Evolutionary conservation across 1,284 basidiomycete genomes (phyloP), one percentile per base, ranked within the genome.

Genomic region (Salmacisia buchloeana): DNA sequence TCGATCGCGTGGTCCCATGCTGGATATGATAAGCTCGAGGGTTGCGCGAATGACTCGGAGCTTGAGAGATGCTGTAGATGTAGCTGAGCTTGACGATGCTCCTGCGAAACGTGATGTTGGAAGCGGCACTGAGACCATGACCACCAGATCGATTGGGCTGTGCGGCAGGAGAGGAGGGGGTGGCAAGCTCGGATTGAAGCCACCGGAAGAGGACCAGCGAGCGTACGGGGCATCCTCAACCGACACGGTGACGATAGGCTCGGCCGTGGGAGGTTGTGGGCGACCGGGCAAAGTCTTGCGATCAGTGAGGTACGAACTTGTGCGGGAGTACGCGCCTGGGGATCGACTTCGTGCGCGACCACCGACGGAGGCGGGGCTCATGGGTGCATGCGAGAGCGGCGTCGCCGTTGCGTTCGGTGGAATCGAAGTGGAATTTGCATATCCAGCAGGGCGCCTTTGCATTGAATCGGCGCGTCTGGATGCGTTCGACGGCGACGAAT

Each of bases 111-210:
- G 85, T n/a, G n/a, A n/a, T 34, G 43, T 23, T 23, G 58, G 34
- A 5, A 88, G 85, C 1, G 94, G 92, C 0, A 97, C 83, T 2
- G 93, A 92, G 43, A 97, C 82, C 62, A 97, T 90, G 60, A 97
- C 85, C 73, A 97, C 90, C 60, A 98, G 84, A 80, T 98, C 94
- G 72, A 96, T 83, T 0, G 92, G 86, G 0, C 93, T 88, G 78
- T 97, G 93, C 18, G 87, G 85, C 2, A 94, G 58, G 59, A 77
- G 63, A 34, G 62, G 67, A 3, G 76, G 76, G 10, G 70, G 71
- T 2, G 73, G 66, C n/a, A 70, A 59, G 25, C 70, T 63, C 3
- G 75, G 76, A 63, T 75, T 72, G 5, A 71, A 64, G 27, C 73
- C 75, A 23, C 74, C 74, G 2, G 74, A 77, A 29, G 68, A 67